Evolutionary conservation across 106 monocot species (phyloP).

Genomic region (Acorus gramineus): DNA sequence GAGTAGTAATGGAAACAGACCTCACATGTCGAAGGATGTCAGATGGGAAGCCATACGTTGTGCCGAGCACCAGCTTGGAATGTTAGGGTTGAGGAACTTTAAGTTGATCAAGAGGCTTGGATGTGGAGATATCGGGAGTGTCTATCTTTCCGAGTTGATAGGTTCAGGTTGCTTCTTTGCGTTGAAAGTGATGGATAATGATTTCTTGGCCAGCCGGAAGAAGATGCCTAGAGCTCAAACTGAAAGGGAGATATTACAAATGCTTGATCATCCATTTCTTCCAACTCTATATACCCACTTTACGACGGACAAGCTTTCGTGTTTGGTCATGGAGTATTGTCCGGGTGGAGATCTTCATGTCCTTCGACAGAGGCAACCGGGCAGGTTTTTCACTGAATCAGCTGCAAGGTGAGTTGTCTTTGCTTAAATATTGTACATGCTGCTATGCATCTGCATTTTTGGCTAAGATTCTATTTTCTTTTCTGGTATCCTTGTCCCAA

Average conservation of each 20-base stretch:
- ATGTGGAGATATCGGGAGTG: slow-evolving; percentile 74
- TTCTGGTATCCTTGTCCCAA: too few species aligned
- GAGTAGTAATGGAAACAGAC: slow-evolving; percentile 25
- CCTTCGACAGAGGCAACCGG: slow-evolving; percentile 62
- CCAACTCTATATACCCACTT: slow-evolving; percentile 74
- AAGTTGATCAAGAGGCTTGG: slow-evolving; percentile 62
- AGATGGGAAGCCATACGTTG: slow-evolving; percentile 50
- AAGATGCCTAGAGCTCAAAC: slow-evolving; percentile 73
- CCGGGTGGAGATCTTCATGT: slow-evolving; percentile 77
- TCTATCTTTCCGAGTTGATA: slow-evolving; percentile 55
- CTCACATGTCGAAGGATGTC: slow-evolving; percentile 63
- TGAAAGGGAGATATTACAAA: slow-evolving; percentile 75
- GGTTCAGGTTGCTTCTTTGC: slow-evolving; percentile 65
- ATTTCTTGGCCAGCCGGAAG: slow-evolving; percentile 51
- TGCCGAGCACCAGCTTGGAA: slow-evolving; percentile 20
- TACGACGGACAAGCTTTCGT: slow-evolving; percentile 58
- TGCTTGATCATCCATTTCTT: slow-evolving; percentile 82
- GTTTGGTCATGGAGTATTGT: slow-evolving; percentile 70
- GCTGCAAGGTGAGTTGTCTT: slow-evolving; percentile 53
- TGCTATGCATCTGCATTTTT: too few species aligned
- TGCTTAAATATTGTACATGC: background rate
- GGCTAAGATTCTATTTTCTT: too few species aligned
- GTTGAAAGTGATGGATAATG: slow-evolving; percentile 71
- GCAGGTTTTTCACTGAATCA: slow-evolving; percentile 49
- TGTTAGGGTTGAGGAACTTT: slow-evolving; percentile 44